Conservation (phyloP, 805 yeast genomes). For the Candida broadrunensis region DNA sequence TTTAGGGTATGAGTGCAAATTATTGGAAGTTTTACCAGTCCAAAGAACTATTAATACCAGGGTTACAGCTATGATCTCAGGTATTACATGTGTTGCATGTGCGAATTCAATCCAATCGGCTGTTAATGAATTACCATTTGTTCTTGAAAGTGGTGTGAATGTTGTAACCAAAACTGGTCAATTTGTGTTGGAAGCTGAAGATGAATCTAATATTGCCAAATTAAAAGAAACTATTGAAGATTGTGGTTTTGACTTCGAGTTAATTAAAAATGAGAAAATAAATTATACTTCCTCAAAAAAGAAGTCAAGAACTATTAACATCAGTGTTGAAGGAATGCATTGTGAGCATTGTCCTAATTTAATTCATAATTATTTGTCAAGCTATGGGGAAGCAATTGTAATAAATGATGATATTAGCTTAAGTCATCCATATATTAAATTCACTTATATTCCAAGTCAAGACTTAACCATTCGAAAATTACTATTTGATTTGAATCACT, state of each 20-base stretch:
- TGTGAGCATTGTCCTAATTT: slow-evolving; percentile 68
- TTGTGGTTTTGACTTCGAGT: slow-evolving; percentile 61
- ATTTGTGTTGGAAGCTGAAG: slow-evolving; percentile 49
- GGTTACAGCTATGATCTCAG: slow-evolving; percentile 63
- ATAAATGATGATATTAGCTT: slow-evolving; percentile 55
- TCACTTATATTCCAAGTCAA: slow-evolving; percentile 62
- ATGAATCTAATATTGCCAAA: slow-evolving; percentile 24
- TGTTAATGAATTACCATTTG: slow-evolving; percentile 47
- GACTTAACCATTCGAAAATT: slow-evolving; percentile 55
- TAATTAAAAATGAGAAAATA: slow-evolving; percentile 41
- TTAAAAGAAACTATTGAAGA: slow-evolving; percentile 58
- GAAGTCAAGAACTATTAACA: slow-evolving; percentile 52
- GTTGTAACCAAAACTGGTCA: slow-evolving; percentile 60
- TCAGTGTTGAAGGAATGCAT: slow-evolving; percentile 63
- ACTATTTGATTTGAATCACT: slow-evolving; percentile 43
- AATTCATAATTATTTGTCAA: slow-evolving; percentile 46
- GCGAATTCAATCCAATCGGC: slow-evolving; percentile 52
- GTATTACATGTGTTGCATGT: slow-evolving; percentile 76
- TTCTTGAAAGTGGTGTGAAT: slow-evolving; percentile 52
- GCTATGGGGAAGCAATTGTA: slow-evolving; percentile 56
- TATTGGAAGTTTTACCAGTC: slow-evolving; percentile 60
- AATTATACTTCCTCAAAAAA: slow-evolving; percentile 47
- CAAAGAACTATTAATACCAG: slow-evolving; percentile 45
- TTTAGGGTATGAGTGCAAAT: slow-evolving; percentile 42
- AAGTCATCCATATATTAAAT: slow-evolving; percentile 54